These are phyloP conservation scores for Sonneratia caseolaris DNA, from an alignment of 345 rosid species.

Conservation along the genomic window DNA sequence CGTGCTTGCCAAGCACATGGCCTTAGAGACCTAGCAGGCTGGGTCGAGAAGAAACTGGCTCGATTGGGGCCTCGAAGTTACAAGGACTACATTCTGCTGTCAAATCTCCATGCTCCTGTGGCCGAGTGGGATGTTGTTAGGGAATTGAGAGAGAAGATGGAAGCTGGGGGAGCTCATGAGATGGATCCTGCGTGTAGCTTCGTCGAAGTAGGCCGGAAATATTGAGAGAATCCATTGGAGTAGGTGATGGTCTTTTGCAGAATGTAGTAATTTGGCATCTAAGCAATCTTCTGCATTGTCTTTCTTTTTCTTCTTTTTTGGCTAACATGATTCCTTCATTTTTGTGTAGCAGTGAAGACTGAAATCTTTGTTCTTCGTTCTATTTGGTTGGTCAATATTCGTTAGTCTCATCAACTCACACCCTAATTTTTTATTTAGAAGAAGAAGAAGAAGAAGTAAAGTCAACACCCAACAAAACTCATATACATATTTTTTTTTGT, in stretches of 20 bases:
- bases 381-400: not conserved
- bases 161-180: conserved; percentile 14
- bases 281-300: not conserved
- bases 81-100: conserved; percentile 30
- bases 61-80: conserved; percentile 17
- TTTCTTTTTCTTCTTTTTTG: not conserved
- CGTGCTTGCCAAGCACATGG: conserved; percentile 26
- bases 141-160: conserved; percentile 21
- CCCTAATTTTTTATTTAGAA: not conserved
- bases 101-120: conserved; percentile 14
- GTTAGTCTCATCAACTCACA: not conserved
- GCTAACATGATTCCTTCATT: not conserved
- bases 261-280: not conserved
- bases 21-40: conserved; percentile 13
- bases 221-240: not conserved
- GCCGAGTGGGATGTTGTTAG: conserved; percentile 15
- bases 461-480: conserved; percentile 7
- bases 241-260: not conserved
- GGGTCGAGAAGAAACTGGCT: conserved; percentile 11
- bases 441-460: not conserved
- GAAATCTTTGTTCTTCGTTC: not conserved
- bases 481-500: not conserved
- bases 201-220: conserved; percentile 13
- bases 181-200: conserved; percentile 32
- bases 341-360: not conserved